Percentiles rank a stretch among this genome's conserved stretches.
Conservation (phyloP, 176 grass and related monocot species). For the Avena insularis region DNA sequence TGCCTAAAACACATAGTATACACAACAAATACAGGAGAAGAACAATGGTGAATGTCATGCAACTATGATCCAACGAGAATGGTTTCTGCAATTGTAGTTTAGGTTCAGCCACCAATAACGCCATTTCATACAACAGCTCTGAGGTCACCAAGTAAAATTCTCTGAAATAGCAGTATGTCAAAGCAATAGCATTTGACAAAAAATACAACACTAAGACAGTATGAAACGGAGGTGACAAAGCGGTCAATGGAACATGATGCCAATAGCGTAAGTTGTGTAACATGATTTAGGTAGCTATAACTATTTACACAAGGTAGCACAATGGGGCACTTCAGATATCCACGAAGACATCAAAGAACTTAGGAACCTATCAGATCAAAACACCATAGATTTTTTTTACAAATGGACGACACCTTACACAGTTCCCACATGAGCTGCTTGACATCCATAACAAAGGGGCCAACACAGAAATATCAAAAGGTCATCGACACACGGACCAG, state of each 20-base stretch:
- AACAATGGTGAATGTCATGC: not conserved
- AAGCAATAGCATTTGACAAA: not conserved
- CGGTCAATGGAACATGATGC: not conserved
- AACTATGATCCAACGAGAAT: not conserved
- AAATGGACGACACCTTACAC: not conserved
- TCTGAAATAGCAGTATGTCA: not conserved
- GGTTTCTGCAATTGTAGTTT: not conserved
- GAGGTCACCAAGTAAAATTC: not conserved
- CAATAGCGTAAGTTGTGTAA: not conserved
- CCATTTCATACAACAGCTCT: conserved; percentile 12
- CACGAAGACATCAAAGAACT: not conserved
- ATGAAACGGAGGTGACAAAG: not conserved
- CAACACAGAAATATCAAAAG: not conserved
- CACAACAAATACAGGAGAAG: conserved; percentile 12
- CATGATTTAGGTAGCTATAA: not conserved
- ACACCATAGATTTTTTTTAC: not conserved
- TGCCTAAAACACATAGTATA: not conserved
- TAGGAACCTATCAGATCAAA: not conserved
- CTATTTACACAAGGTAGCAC: not conserved
- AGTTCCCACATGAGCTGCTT: not conserved
- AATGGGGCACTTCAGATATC: not conserved
- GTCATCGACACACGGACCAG: not conserved
- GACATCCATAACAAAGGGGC: not conserved
- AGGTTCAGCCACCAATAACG: conserved; percentile 4
- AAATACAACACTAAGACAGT: not conserved